Base-by-base conservation (phyloP, 2,329 filamentous ascomycete genomes). In the Corynespora cassiicola region DNA sequence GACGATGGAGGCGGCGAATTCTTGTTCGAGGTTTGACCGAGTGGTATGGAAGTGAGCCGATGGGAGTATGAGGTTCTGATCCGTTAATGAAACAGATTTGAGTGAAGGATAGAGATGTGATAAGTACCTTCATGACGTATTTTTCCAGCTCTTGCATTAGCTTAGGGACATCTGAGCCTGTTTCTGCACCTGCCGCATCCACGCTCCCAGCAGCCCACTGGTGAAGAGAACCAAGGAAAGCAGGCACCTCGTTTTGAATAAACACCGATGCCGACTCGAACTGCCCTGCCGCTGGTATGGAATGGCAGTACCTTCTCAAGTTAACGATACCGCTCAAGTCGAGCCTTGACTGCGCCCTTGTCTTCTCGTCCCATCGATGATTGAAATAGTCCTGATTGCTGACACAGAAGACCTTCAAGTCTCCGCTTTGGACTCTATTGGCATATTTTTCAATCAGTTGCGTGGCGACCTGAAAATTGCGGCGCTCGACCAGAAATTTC, bases 401-500 rank as follows among this genome's bases (percentile, higher is more conserved):
- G 22, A 47, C 37, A 27, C 46, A 50, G 20, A 50, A 50, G 6
- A 50, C 30, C 18, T 47, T 41, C 4, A 50, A 31, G 11, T 50
- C 39, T 7, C 36, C 40, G n/a, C 33, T 16, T 27, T 41, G 35
- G 5, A 47, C 39, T 2, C 39, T 22, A 2, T 17, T 22, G 9
- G 39, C 27, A 30, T 47, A 47, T 23, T 35, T 35, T 3, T 44
- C 36, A 14, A 47, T 40, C 2, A 50, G 43, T 15, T 47, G 15
- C 3, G 31, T 40, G 2, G 43, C 39, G 9, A 47, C 31, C 22
- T 34, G n/a, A 7, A 20, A 19, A 24, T 50, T 50, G 12, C 39
- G 39, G 12, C 43, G 35, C 22, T 47, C 46, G 14, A 47, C 32
- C 2, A 50, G 33, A 14, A 50, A 44, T 24, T 44, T 47, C 30